Evolutionary conservation across 2,329 filamentous ascomycete genomes (phyloP).

Genomic region (Magnaporthiopsis incrustans): DNA sequence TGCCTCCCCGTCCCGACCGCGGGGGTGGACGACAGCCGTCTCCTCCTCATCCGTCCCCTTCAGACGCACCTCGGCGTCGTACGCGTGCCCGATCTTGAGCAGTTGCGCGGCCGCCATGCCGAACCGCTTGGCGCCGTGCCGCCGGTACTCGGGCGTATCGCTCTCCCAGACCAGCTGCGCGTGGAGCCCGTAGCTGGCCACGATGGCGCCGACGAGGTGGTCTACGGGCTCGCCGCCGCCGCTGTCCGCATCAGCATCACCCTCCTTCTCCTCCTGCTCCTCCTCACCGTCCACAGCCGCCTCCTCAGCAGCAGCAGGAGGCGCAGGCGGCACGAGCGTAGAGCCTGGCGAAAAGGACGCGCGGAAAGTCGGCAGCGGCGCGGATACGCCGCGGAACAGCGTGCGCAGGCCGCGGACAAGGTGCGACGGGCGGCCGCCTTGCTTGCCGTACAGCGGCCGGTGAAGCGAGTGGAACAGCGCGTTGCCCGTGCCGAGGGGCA

Average conservation of each 20-base stretch:
- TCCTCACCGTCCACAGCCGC: too few relatives aligned
- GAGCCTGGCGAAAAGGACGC: constrained; percentile 54
- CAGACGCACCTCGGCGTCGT: constrained; percentile 30
- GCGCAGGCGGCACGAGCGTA: constrained; percentile 29
- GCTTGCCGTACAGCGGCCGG: constrained; percentile 43
- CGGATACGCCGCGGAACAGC: constrained; percentile 48
- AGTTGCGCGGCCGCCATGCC: constrained; percentile 75
- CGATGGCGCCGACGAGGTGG: constrained; percentile 61
- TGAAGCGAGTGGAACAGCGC: constrained; percentile 56
- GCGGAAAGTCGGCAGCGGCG: constrained; percentile 53
- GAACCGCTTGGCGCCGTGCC: constrained; percentile 70
- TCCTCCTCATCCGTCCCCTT: neutral
- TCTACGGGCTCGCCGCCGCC: constrained; percentile 24
- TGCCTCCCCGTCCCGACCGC: neutral
- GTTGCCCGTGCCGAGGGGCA: constrained; percentile 60
- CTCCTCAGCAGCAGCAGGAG: constrained; percentile 6
- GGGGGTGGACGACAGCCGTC: neutral
- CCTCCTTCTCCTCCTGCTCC: too few relatives aligned
- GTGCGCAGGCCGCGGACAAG: constrained; percentile 47
- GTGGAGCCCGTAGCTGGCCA: constrained; percentile 86
- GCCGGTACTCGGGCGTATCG: constrained; percentile 74
- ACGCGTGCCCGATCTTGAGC: constrained; percentile 47
- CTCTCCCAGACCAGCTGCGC: constrained; percentile 84
- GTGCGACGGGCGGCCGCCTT: constrained; percentile 38
- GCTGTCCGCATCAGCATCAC: too few relatives aligned